These are phyloP conservation scores for Tulasnella sp. DNA, from an alignment of 768 basidiomycete genomes.

Conservation along the genomic window DNA sequence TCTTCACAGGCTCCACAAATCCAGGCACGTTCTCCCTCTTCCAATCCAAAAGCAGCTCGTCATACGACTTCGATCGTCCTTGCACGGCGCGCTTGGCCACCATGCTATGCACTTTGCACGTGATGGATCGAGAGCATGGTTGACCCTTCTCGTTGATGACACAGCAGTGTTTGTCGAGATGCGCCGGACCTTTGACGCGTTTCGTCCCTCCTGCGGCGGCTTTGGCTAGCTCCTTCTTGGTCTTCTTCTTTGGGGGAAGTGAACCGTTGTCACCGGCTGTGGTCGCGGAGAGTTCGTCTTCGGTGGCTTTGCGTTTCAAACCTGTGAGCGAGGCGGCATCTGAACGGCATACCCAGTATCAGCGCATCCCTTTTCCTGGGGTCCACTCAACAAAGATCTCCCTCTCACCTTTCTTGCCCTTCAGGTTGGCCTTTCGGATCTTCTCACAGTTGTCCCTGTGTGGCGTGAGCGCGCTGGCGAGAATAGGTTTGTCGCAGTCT, in stretches of 20 bases:
- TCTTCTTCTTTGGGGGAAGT: slow-evolving; percentile 59
- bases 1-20: slow-evolving; percentile 77
- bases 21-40: slow-evolving; percentile 79
- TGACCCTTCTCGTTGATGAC: slow-evolving; percentile 93
- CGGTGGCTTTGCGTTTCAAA: slow-evolving; percentile 59
- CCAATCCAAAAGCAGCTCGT: slow-evolving; percentile 85
- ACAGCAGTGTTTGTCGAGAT: slow-evolving; percentile 87
- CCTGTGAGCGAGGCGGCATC: slow-evolving; percentile 40
- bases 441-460: slow-evolving; percentile 60
- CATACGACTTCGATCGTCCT: slow-evolving; percentile 73
- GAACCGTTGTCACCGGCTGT: slow-evolving; percentile 37
- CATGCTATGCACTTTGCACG: slow-evolving; percentile 97
- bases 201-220: slow-evolving; percentile 52
- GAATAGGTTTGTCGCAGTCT: slow-evolving; percentile 70
- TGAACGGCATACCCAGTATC: slow-evolving; percentile 24
- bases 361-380: too few species aligned
- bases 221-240: slow-evolving; percentile 33
- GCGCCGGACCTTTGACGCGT: slow-evolving; percentile 47
- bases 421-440: slow-evolving; percentile 37
- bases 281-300: slow-evolving; percentile 51
- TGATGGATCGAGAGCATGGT: slow-evolving; percentile 88
- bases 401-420: slow-evolving; percentile 35
- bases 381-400: slow-evolving; percentile 29
- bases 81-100: slow-evolving; percentile 87
- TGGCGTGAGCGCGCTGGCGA: slow-evolving; percentile 61